Percentiles rank a stretch among this genome's conserved stretches.
Evolutionary conservation across 768 basidiomycete genomes (phyloP).

Genomic region (Boletellus emodensis): DNA sequence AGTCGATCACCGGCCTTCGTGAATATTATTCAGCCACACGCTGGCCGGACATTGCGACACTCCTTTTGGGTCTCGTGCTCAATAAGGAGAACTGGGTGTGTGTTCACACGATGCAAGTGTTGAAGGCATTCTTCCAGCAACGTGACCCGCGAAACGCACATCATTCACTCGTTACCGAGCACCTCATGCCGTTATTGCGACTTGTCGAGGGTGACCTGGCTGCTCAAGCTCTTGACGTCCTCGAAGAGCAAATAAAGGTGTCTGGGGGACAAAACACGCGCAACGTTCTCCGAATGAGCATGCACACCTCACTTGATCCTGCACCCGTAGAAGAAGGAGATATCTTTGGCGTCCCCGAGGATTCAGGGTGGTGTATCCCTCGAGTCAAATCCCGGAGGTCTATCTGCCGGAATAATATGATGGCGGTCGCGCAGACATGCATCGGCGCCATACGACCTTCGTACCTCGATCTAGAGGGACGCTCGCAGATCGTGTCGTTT

Average conservation of each 20-base stretch:
- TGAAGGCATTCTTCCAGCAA: slow-evolving; percentile 86
- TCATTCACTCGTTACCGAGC: slow-evolving; percentile 74
- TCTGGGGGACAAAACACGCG: slow-evolving; percentile 73
- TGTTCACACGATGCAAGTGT: slow-evolving; percentile 78
- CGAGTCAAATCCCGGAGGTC: slow-evolving; percentile 57
- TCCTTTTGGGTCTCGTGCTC: slow-evolving; percentile 82
- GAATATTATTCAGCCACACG: slow-evolving; percentile 76
- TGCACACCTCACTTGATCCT: slow-evolving; percentile 53
- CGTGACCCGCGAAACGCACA: slow-evolving; percentile 73
- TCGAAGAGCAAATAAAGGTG: slow-evolving; percentile 85
- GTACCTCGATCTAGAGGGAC: slow-evolving; percentile 69
- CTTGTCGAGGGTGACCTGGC: slow-evolving; percentile 87
- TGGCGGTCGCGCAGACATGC: slow-evolving; percentile 84
- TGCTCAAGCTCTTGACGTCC: slow-evolving; percentile 82
- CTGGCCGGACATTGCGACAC: slow-evolving; percentile 78
- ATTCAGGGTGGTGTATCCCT: slow-evolving; percentile 85
- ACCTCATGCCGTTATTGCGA: slow-evolving; percentile 86
- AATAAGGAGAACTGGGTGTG: slow-evolving; percentile 81
- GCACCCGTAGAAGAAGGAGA: slow-evolving; percentile 55
- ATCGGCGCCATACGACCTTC: slow-evolving; percentile 66
- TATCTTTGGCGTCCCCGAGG: slow-evolving; percentile 77
- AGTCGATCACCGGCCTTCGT: slow-evolving; percentile 79
- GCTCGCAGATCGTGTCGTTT: slow-evolving; percentile 33
- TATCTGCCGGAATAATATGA: slow-evolving; percentile 70
- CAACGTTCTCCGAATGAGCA: slow-evolving; percentile 89